A percentile compares a stretch with the other conserved stretches of the same genome.
Evolutionary conservation across 164 flowering plant genomes (phyloP).

Genomic region (Aristolochia californica): DNA sequence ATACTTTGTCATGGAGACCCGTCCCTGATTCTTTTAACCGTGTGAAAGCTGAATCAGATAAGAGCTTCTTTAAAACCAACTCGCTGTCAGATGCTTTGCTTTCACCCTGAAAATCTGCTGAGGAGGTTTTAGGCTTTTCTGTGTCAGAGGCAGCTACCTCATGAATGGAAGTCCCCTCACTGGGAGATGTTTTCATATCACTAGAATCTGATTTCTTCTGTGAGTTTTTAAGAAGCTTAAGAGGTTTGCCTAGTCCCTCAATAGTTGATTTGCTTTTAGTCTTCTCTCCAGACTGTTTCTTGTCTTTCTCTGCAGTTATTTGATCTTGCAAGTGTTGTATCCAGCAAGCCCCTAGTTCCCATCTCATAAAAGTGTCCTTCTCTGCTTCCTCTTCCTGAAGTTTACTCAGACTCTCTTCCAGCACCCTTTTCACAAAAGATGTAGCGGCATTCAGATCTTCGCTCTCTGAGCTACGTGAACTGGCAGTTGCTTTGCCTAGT

Average conservation of each 20-base stretch:
- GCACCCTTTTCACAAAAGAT: conserved; percentile 53
- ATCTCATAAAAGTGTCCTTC: conserved; percentile 51
- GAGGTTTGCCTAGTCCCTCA: conserved; percentile 90
- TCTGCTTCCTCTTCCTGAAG: conserved; percentile 54
- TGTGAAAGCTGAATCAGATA: conserved; percentile 67
- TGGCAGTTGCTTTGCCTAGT: conserved; percentile 8
- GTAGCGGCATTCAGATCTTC: conserved; percentile 44
- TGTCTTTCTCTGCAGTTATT: conserved; percentile 78
- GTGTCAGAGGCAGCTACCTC: conserved; percentile 24
- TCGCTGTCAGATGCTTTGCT: conserved; percentile 41
- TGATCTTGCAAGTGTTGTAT: conserved; percentile 96
- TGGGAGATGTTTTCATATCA: conserved; percentile 20
- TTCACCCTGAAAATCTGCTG: conserved; percentile 30
- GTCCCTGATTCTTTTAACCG: conserved; percentile 85
- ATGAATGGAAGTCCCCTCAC: conserved; percentile 21
- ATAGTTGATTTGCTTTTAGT: conserved; percentile 71
- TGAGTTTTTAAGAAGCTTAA: conserved; percentile 51
- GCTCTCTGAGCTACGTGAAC: conserved; percentile 27
- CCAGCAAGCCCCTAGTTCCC: conserved; percentile 99
- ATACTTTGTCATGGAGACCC: conserved; percentile 87
- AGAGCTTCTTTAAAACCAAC: conserved; percentile 35
- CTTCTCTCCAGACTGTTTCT: conserved; percentile 62
- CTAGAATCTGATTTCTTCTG: conserved; percentile 42
- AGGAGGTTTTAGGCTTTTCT: conserved; percentile 24
- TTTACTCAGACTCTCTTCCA: conserved; percentile 67